These are phyloP conservation scores for Cystobasidium tubakii DNA, from an alignment of 768 basidiomycete species.

Conservation along the genomic window DNA sequence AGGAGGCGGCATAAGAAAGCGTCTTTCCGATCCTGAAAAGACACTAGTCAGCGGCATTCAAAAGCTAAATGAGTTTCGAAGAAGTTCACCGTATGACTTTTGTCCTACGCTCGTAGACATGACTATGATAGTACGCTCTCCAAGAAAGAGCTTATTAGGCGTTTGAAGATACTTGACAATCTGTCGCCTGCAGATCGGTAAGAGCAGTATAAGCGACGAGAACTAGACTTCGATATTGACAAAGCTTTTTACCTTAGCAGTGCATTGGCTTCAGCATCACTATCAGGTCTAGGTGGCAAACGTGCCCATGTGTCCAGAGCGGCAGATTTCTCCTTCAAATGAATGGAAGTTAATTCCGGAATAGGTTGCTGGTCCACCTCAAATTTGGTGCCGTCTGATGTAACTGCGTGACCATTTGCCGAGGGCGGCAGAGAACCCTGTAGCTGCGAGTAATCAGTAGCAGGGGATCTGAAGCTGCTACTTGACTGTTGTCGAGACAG, in stretches of 20 bases:
- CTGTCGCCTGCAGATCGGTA: constrained; percentile 23
- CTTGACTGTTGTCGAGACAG: constrained; percentile 2
- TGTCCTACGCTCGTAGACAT: constrained; percentile 98
- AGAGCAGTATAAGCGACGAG: not conserved
- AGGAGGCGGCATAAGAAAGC: constrained; percentile 41
- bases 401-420: not conserved
- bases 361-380: not conserved
- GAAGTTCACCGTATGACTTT: constrained; percentile 89
- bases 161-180: constrained; percentile 70
- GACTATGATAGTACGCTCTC: constrained; percentile 88
- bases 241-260: constrained; percentile 4
- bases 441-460: not conserved
- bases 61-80: too few relatives aligned
- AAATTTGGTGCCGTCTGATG: not conserved
- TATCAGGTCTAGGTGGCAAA: constrained; percentile 1
- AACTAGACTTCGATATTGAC: not conserved
- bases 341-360: not conserved
- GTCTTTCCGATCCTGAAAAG: constrained; percentile 29
- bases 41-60: constrained; percentile 5
- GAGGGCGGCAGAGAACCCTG: not conserved
- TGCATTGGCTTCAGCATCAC: constrained; percentile 18
- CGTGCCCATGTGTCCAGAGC: constrained; percentile 20
- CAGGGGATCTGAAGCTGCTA: not conserved
- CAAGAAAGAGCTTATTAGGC: constrained; percentile 76
- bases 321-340: not conserved